phyloP scores from a whole-genome alignment of 768 basidiomycete genomes.

The Aureoboletus auriporus region DNA sequence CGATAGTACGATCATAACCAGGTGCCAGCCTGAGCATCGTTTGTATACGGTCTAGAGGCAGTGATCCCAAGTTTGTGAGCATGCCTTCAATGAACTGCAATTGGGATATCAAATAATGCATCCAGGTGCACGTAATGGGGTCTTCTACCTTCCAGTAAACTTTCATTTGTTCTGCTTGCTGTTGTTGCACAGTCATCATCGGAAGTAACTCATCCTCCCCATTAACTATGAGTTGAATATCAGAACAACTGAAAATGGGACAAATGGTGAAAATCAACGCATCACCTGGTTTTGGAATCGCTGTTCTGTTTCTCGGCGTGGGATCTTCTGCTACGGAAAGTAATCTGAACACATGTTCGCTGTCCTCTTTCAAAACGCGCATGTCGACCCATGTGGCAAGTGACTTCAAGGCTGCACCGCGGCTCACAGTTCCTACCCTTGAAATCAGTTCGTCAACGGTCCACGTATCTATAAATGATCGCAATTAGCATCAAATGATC shows the following conservation, averaged over 20 bases:
- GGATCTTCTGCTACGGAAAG: slow-evolving; percentile 58
- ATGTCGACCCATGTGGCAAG: slow-evolving; percentile 80
- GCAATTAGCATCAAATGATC: neutral
- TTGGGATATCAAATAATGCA: slow-evolving; percentile 2
- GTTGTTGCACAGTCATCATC: slow-evolving; percentile 58
- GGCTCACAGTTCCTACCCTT: slow-evolving; percentile 62
- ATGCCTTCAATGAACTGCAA: slow-evolving; percentile 83
- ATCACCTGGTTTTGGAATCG: slow-evolving; percentile 23
- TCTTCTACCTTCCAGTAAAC: slow-evolving; percentile 77
- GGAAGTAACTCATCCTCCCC: slow-evolving; percentile 47
- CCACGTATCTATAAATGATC: slow-evolving; percentile 53
- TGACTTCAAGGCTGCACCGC: slow-evolving; percentile 63
- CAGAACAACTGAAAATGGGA: neutral
- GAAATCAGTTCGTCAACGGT: slow-evolving; percentile 61
- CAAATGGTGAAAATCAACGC: neutral
- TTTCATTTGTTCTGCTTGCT: slow-evolving; percentile 81
- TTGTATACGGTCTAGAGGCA: slow-evolving; percentile 82
- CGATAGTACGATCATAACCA: slow-evolving; percentile 73
- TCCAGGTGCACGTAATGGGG: neutral
- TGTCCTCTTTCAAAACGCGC: slow-evolving; percentile 72
- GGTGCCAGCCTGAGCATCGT: slow-evolving; percentile 82
- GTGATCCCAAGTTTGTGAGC: slow-evolving; percentile 79
- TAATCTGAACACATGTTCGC: slow-evolving; percentile 55
- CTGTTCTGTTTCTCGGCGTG: slow-evolving; percentile 21
- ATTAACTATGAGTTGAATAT: slow-evolving; percentile 16